These are phyloP conservation scores for Solanum bukasovii DNA, from an alignment of 257 asterid species.

Conservation along the genomic window DNA sequence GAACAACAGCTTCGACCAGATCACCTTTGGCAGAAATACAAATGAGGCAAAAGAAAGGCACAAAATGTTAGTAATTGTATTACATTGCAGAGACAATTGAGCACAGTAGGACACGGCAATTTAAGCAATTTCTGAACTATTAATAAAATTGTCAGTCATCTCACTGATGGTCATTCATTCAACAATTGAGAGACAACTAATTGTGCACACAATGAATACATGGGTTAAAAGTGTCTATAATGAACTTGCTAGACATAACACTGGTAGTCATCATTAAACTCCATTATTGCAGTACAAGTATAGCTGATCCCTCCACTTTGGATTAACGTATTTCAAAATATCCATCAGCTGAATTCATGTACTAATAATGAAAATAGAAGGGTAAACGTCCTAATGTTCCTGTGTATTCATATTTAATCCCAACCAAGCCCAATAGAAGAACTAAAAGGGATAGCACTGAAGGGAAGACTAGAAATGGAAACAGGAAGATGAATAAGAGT, in stretches of 20 bases:
- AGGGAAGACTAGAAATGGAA: neutral
- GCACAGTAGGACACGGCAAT: neutral
- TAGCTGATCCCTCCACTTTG: neutral
- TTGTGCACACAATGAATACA: neutral
- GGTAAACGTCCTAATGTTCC: neutral
- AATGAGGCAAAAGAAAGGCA: neutral
- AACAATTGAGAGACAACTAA: neutral
- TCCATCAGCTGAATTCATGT: neutral
- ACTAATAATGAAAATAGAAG: neutral
- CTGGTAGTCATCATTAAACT: neutral
- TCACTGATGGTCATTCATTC: neutral
- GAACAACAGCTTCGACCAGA: slow-evolving; percentile 83
- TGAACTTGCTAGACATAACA: neutral
- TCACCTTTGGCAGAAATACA: slow-evolving; percentile 41
- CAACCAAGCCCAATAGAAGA: neutral
- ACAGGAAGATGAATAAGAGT: neutral
- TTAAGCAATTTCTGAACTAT: neutral
- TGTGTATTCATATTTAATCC: neutral
- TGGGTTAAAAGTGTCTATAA: neutral
- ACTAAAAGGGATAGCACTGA: neutral
- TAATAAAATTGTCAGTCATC: neutral
- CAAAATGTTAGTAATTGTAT: neutral
- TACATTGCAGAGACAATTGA: neutral
- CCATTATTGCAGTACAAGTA: neutral
- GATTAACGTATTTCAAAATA: neutral